phyloP scores from a whole-genome alignment of 768 basidiomycete genomes.

The Cyathus striatus region DNA sequence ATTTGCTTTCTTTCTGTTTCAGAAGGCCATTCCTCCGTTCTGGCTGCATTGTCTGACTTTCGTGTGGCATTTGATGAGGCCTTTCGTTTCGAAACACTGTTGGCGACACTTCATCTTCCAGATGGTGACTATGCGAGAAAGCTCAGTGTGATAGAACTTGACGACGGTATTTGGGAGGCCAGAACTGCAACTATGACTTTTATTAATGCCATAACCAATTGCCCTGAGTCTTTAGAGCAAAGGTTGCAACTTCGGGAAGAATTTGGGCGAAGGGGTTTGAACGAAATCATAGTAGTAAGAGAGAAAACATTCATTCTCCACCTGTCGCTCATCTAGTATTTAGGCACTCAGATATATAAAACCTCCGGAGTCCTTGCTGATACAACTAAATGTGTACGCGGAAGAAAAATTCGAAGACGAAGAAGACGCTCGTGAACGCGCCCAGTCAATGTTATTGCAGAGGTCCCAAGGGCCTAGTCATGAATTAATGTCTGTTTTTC shows the following conservation, averaged over 20 bases:
- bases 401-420: constrained; percentile 92
- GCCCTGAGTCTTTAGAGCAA: constrained; percentile 73
- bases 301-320: not conserved
- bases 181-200: constrained; percentile 72
- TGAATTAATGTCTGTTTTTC: constrained; percentile 50
- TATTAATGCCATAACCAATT: constrained; percentile 74
- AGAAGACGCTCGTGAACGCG: constrained; percentile 72
- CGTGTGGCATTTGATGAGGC: constrained; percentile 62
- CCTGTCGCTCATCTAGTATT: not conserved
- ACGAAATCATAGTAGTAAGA: constrained; percentile 80
- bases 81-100: constrained; percentile 77
- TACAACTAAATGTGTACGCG: constrained; percentile 73
- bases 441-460: constrained; percentile 26
- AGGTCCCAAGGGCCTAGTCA: constrained; percentile 30
- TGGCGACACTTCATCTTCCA: constrained; percentile 55
- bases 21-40: constrained; percentile 70
- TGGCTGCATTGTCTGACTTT: constrained; percentile 79
- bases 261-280: constrained; percentile 73
- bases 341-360: constrained; percentile 72
- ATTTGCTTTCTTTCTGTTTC: constrained; percentile 69
- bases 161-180: constrained; percentile 79
- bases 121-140: constrained; percentile 32
- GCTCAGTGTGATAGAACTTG: constrained; percentile 37
- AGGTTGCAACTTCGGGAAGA: constrained; percentile 79
- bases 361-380: constrained; percentile 70